These are phyloP conservation scores for Fraxinus quadrangulata DNA, from an alignment of 257 asterid genomes.

Conservation along the genomic window DNA sequence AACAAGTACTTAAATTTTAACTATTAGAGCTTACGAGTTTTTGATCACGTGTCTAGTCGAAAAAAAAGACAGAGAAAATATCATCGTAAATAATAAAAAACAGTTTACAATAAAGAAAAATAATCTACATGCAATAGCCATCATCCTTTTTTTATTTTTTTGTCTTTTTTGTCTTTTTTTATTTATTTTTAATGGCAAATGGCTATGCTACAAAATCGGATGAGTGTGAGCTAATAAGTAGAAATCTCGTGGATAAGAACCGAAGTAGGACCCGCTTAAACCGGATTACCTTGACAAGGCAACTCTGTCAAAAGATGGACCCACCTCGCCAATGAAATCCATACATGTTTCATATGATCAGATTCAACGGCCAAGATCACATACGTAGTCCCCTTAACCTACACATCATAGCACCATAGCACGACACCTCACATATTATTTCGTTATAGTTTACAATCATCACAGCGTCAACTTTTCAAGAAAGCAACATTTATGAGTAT, in stretches of 20 bases:
- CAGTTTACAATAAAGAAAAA: too few relatives aligned
- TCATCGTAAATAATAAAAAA: too few relatives aligned
- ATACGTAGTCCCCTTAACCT: slow-evolving; percentile 1
- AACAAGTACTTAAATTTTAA: too few relatives aligned
- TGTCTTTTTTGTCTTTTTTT: not conserved
- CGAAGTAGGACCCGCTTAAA: slow-evolving; percentile 34
- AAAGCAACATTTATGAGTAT: slow-evolving; percentile 23
- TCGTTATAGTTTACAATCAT: slow-evolving; percentile 22
- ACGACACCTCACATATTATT: slow-evolving; percentile 18
- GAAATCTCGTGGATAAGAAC: slow-evolving; percentile 42
- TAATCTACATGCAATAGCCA: not conserved
- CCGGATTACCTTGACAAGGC: slow-evolving; percentile 29
- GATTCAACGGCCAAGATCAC: slow-evolving; percentile 15
- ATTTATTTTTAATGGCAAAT: slow-evolving; percentile 8
- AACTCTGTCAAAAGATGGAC: not conserved
- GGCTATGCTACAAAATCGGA: slow-evolving; percentile 38
- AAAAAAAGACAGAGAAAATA: too few relatives aligned
- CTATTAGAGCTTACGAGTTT: too few relatives aligned
- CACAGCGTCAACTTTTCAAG: slow-evolving; percentile 35
- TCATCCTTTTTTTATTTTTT: not conserved
- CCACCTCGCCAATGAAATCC: not conserved
- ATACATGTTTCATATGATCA: slow-evolving; percentile 24
- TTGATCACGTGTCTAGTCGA: too few relatives aligned
- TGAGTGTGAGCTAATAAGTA: slow-evolving; percentile 31
- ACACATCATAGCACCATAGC: slow-evolving; percentile 25